phyloP scores from a whole-genome alignment of 2,329 filamentous ascomycete species.

The Diaporthe batatas region DNA sequence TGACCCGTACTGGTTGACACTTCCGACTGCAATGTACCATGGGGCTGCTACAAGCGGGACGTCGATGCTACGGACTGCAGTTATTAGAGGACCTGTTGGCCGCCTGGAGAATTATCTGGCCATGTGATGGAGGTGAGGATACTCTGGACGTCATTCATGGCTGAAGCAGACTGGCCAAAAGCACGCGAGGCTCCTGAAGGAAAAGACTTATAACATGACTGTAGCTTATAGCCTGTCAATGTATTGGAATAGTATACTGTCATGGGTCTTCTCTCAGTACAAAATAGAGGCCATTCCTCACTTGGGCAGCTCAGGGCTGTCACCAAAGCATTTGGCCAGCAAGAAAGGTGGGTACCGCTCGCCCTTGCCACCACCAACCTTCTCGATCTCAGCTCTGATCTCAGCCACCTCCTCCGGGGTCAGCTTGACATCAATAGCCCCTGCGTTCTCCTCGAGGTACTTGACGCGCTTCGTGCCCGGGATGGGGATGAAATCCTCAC shows the following conservation, averaged over 20 bases:
- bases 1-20: neutral
- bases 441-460: constrained; percentile 44
- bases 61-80: constrained; percentile 4
- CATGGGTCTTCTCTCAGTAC: neutral
- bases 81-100: neutral
- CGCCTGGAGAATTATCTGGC: neutral
- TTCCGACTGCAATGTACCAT: neutral
- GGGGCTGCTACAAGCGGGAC: neutral
- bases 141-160: neutral
- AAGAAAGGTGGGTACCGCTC: constrained; percentile 34
- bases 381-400: constrained; percentile 54
- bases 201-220: neutral
- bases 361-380: constrained; percentile 41
- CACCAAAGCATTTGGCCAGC: constrained; percentile 36
- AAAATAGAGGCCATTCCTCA: neutral
- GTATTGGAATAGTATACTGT: neutral
- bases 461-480: constrained; percentile 52
- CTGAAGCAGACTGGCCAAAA: neutral
- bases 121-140: neutral
- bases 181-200: neutral
- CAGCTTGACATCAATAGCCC: constrained; percentile 50
- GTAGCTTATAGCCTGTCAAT: neutral
- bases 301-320: constrained; percentile 37
- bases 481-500: constrained; percentile 56
- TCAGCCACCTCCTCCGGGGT: constrained; percentile 53